Base-by-base conservation (phyloP, 2,329 filamentous ascomycete genomes). In the Furcasterigmium sp. region DNA sequence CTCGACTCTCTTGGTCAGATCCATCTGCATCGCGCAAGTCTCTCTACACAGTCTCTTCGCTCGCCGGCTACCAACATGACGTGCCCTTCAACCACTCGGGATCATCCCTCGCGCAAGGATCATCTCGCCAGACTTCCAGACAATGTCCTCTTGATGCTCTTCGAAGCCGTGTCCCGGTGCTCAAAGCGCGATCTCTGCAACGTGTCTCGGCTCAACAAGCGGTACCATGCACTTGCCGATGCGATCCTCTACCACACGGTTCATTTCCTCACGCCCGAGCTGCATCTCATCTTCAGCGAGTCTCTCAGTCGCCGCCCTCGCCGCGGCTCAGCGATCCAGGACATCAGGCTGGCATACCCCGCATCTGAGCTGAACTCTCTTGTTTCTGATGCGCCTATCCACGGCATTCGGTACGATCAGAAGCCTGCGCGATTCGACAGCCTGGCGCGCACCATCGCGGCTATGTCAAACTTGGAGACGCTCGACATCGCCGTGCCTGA, bases 391-490 rank as follows among this genome's bases (percentile, higher is more conserved):
- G 58, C 54, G 5, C 58, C 65, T 37, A 54, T 65, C 39, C 58
- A 60, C 44, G 55, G 55, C 39, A 57, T 59, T 2, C 58, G 61
- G 44, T 58, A 43, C 32, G 42, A 48, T 19, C 29, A 61, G 41
- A 46, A 45, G 23, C 55, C 60, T 19, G 46, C 55, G 43, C 62
- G 59, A 35, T 62, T 67, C 44, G 70, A 73, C 50, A 62, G 59
- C 41, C 59, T 75, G 20, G 69, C 68, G 19, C 66, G 67, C 48
- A 68, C 69, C 35, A 66, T 75, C 26, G 68, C 68, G 4, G 64
- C 65, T 40, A 74, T 75, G 71, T 71, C 67, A 17, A 74, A 75
- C 52, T 56, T 75, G 19, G 67, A 71, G 52, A 67, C 60, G 11
- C 58, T 75, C 5, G 65, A 72, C 42, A 59, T 75, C 15, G 62